Evolutionary conservation across 805 yeast species (phyloP), one percentile per base, ranked within the genome.

Genomic region (Yarrowia sp.): DNA sequence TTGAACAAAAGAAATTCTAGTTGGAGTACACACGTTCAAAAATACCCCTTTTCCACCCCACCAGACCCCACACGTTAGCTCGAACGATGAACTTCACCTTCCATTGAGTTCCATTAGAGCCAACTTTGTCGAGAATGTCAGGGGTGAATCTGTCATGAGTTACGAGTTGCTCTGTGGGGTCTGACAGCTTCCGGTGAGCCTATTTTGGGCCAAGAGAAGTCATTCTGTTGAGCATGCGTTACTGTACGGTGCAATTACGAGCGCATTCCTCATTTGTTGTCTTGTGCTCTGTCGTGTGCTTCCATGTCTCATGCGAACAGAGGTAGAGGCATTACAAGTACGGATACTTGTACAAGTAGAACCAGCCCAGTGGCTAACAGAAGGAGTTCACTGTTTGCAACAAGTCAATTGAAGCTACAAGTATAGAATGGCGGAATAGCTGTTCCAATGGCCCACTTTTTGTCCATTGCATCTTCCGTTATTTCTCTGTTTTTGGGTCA

Each of bases 171-270:
- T 36, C 36, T 46, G 42, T 34, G 56, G 17, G 34, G 8, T 24
- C 8, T 38, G 43, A 9, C 43, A 52, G 17, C 43, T 38, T 52
- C 58, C 58, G 58, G 19, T 38, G 58, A 52, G 58, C 58, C 58
- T 52, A 52, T 36, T 52, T 13, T 17, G 9, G 12, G 20, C 49
- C 49, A 44, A 44, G 30, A 19, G 13, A 0, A 17, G 9, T n/a
- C 13, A 4, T 43, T 43, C n/a, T 44, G 49, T 44, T 44, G 49
- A 44, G 49, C 13, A 10, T 9, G 13, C 38, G 38, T 3, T 12
- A 12, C 10, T 2, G 38, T 36, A 12, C 10, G 13, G 38, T 36
- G 13, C 38, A 9, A 10, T 36, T 10, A 36, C 13, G 38, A 10
- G 38, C 13, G 44, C 15, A 40, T 40, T 15, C 10, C 20, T 20